phyloP scores from a whole-genome alignment of 805 yeast species.

The Pichia paraexigua region DNA sequence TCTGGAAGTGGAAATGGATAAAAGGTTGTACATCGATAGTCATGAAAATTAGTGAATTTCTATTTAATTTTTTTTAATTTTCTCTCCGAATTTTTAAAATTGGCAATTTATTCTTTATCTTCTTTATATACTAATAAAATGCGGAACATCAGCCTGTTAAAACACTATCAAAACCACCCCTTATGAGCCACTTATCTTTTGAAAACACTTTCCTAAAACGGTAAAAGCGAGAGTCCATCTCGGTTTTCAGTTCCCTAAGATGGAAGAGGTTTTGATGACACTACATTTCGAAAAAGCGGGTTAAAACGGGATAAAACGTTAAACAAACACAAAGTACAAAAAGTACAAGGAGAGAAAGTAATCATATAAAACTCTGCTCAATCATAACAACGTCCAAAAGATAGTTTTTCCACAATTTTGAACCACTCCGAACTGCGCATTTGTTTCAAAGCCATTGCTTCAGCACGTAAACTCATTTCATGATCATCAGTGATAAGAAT shows the following conservation, averaged over 20 bases:
- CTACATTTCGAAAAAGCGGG: neutral
- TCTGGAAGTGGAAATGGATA: slow-evolving; percentile 17
- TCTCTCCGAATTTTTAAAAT: too few relatives aligned
- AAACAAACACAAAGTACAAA: neutral
- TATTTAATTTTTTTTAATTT: too few relatives aligned
- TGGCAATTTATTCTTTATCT: too few relatives aligned
- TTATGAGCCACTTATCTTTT: neutral
- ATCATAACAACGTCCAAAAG: slow-evolving; percentile 47
- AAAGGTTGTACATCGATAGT: slow-evolving; percentile 11
- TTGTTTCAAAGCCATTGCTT: slow-evolving; percentile 45
- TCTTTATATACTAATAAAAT: too few relatives aligned
- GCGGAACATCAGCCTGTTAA: too few relatives aligned
- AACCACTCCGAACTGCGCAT: slow-evolving; percentile 53
- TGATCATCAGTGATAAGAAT: slow-evolving; percentile 66
- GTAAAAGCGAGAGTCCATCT: neutral
- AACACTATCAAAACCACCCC: neutral
- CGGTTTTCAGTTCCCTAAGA: neutral
- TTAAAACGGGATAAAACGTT: neutral
- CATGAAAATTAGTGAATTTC: slow-evolving; percentile 5
- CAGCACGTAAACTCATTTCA: slow-evolving; percentile 61
- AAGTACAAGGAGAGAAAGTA: neutral
- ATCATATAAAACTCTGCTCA: slow-evolving; percentile 13
- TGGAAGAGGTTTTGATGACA: neutral
- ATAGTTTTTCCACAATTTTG: slow-evolving; percentile 41
- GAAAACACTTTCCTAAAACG: neutral